Evolutionary conservation across 352 stramenopile species (phyloP), one percentile per base, ranked within the genome.

Genomic region (Halophytophthora batemanensis): DNA sequence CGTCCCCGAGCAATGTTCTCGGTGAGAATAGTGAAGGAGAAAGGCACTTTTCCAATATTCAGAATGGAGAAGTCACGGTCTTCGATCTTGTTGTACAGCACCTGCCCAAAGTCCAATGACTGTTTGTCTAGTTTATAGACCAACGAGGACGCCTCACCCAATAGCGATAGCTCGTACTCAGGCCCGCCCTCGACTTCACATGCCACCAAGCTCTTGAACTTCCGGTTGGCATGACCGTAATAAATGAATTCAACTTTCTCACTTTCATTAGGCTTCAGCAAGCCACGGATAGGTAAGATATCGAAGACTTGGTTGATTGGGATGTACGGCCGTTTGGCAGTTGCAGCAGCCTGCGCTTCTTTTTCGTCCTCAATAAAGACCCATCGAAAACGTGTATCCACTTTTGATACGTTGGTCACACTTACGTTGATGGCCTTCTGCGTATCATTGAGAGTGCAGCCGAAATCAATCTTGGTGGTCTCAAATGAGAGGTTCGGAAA

Each of bases 401-500:
- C 88, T 51, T 93, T 91, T 1, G 88, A 97, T 17, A 82, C 66
- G 54, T 98, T 98, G 33, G 81, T 95, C 11, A 97, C 73, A 10
- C 71, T 71, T 29, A 98, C 60, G 14, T 54, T 64, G 48, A 96
- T 75, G 18, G 88, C 84, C 50, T 96, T 96, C 46, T 95, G 90
- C 12, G 95, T 98, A 64, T 98, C 95, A 59, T 98, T 98, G 25
- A 98, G 72, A 17, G 96, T 83, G 61, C 88, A 97, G 21, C 95
- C 95, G 58, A 98, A 98, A 50, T 97, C 92, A 33, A 98, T 82
- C 31, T 82, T 82, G 12, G 69, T 77, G 23, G 56, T 89, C 55
- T 98, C 90, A 45, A 98, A 98, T 38, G 86, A 59, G 5, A 98
- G 67, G 47, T 98, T 98, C 1, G 95, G 95, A 43, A 97, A 98